Conservation (phyloP, 2,329 filamentous ascomycete species). For the Xylaria sp. region DNA sequence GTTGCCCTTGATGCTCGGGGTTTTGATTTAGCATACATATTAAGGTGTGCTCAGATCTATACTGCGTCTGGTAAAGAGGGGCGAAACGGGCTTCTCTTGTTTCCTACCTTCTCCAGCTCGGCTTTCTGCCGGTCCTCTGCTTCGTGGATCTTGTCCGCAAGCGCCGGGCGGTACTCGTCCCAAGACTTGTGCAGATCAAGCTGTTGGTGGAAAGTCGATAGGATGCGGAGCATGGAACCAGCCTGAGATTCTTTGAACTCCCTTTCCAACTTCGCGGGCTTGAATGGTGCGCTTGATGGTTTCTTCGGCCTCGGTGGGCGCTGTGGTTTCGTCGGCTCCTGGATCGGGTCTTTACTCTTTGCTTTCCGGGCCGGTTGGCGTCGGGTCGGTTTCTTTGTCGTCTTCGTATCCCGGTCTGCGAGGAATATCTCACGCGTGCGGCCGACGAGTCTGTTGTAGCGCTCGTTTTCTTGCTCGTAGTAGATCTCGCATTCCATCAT, state of each 20-base stretch:
- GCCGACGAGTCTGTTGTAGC: constrained; percentile 11
- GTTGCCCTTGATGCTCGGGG: neutral
- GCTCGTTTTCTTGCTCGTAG: constrained; percentile 21
- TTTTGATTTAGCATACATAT: neutral
- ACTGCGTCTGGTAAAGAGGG: too few species aligned
- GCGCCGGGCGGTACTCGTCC: constrained; percentile 3
- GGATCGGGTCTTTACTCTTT: constrained; percentile 13
- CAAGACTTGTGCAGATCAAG: constrained; percentile 8
- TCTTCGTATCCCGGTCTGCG: constrained; percentile 10
- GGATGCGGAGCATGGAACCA: constrained; percentile 1
- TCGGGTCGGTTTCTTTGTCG: constrained; percentile 14
- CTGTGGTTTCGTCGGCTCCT: neutral
- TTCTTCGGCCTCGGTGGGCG: neutral
- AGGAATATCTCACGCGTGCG: constrained; percentile 6
- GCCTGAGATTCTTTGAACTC: constrained; percentile 10
- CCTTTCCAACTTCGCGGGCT: constrained; percentile 10
- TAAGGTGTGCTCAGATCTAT: neutral
- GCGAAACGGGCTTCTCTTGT: too few species aligned
- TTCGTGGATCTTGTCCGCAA: constrained; percentile 5
- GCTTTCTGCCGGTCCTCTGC: neutral
- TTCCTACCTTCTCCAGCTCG: constrained; percentile 2
- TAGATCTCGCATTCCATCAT: constrained; percentile 28
- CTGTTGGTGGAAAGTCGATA: constrained; percentile 2
- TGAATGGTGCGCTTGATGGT: constrained; percentile 1
- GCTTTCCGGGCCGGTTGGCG: constrained; percentile 24